These are phyloP conservation scores for Arctostaphylos glauca DNA, from an alignment of 148 eudicot genomes.

Conservation along the genomic window DNA sequence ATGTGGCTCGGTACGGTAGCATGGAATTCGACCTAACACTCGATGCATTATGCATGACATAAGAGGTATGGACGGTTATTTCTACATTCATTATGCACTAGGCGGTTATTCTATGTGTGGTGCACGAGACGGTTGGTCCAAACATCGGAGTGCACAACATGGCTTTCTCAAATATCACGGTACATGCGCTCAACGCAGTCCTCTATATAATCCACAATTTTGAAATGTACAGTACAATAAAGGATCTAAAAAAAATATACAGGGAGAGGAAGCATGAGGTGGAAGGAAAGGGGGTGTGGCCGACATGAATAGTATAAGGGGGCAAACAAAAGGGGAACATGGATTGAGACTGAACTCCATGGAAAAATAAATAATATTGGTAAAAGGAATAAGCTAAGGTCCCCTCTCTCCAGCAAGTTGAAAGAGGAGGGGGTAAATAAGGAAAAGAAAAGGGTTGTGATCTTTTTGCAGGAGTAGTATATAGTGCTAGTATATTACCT, in stretches of 20 bases:
- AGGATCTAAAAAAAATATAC: too few relatives aligned
- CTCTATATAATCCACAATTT: not conserved
- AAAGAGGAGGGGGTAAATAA: slow-evolving; percentile 12
- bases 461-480: slow-evolving; percentile 16
- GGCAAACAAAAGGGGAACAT: slow-evolving; percentile 19
- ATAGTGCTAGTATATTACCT: not conserved
- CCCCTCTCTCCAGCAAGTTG: slow-evolving; percentile 2
- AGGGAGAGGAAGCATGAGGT: slow-evolving; percentile 9
- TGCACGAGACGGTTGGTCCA: too few relatives aligned
- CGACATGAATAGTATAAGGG: slow-evolving; percentile 14
- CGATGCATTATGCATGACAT: too few relatives aligned
- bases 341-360: slow-evolving; percentile 23
- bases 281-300: not conserved
- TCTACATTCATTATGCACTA: too few relatives aligned
- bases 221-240: not conserved
- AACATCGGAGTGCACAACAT: too few relatives aligned
- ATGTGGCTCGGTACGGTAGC: too few relatives aligned
- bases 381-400: not conserved
- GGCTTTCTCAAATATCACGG: too few relatives aligned
- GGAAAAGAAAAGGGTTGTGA: not conserved
- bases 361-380: not conserved
- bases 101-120: too few relatives aligned
- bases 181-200: too few relatives aligned
- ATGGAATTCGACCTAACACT: too few relatives aligned
- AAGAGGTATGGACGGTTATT: too few relatives aligned